Percentiles rank a stretch among this genome's conserved stretches.
Conservation (phyloP, 2,329 filamentous ascomycete genomes). For the Xylaria digitata region DNA sequence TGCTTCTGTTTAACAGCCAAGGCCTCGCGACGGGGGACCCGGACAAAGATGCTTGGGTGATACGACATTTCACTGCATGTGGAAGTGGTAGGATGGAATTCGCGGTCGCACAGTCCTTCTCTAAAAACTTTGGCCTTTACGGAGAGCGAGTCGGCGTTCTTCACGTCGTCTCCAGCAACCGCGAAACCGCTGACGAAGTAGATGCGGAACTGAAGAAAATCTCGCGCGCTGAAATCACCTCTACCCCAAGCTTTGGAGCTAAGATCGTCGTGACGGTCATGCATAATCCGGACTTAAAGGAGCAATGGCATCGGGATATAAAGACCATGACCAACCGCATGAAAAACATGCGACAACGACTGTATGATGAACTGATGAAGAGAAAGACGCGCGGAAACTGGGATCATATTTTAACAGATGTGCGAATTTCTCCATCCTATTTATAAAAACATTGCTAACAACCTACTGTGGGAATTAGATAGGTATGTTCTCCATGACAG, state of each 20-base stretch:
- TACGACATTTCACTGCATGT: constrained; percentile 47
- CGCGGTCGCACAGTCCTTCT: constrained; percentile 51
- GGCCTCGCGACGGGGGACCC: constrained; percentile 53
- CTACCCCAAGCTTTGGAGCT: constrained; percentile 48
- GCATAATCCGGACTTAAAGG: constrained; percentile 37
- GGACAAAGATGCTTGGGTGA: constrained; percentile 51
- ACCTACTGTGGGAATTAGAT: constrained; percentile 42
- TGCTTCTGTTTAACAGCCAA: constrained; percentile 41
- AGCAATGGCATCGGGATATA: constrained; percentile 51
- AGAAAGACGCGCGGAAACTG: constrained; percentile 47
- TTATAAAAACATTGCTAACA: constrained; percentile 14
- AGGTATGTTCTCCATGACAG: constrained; percentile 56
- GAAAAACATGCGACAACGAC: constrained; percentile 45
- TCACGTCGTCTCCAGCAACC: constrained; percentile 36
- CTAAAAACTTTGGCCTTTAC: constrained; percentile 54
- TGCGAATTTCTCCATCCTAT: not conserved
- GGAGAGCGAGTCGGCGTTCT: constrained; percentile 51
- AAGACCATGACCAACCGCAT: constrained; percentile 51
- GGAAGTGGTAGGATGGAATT: constrained; percentile 38
- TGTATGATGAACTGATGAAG: constrained; percentile 45
- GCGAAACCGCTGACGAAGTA: constrained; percentile 14
- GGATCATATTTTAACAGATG: constrained; percentile 46
- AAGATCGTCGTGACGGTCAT: constrained; percentile 48
- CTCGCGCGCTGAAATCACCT: constrained; percentile 47
- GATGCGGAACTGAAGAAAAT: constrained; percentile 31